These are phyloP conservation scores for Thalassiosira hispida DNA, from an alignment of 352 stramenopile genomes.

Conservation along the genomic window DNA sequence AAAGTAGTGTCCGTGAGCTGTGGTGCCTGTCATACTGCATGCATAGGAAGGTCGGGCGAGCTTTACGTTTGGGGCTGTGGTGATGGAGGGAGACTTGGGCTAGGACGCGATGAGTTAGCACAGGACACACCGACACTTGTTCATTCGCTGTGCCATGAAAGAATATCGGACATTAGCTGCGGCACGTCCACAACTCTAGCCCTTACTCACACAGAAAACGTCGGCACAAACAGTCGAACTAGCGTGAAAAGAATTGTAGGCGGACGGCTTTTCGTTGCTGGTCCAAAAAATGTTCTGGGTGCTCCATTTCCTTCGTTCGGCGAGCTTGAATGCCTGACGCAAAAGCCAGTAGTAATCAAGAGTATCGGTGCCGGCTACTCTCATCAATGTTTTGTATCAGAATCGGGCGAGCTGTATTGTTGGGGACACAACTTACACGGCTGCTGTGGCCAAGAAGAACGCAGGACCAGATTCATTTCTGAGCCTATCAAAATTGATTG, in stretches of 20 bases:
- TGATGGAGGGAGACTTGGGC: slow-evolving; percentile 90
- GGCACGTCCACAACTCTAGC: slow-evolving; percentile 89
- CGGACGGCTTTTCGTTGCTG: slow-evolving; percentile 89
- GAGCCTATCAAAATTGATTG: slow-evolving; percentile 86
- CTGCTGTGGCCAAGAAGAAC: slow-evolving; percentile 88
- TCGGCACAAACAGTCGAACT: slow-evolving; percentile 41
- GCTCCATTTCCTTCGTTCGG: slow-evolving; percentile 84
- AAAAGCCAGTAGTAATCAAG: slow-evolving; percentile 37
- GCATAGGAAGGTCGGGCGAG: slow-evolving; percentile 87
- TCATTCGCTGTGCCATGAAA: slow-evolving; percentile 83
- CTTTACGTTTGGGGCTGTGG: slow-evolving; percentile 88
- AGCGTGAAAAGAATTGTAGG: slow-evolving; percentile 76
- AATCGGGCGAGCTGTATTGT: slow-evolving; percentile 89
- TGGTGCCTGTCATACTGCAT: slow-evolving; percentile 89
- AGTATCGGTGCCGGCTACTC: slow-evolving; percentile 70
- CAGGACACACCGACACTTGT: slow-evolving; percentile 87
- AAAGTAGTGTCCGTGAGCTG: slow-evolving; percentile 88
- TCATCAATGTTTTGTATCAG: slow-evolving; percentile 67
- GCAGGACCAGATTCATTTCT: slow-evolving; percentile 79
- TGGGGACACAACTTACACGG: slow-evolving; percentile 91
- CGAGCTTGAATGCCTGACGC: slow-evolving; percentile 71
- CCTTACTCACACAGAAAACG: slow-evolving; percentile 84
- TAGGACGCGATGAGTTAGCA: slow-evolving; percentile 85
- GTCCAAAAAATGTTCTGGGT: slow-evolving; percentile 87
- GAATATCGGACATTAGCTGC: slow-evolving; percentile 87